Conservation (phyloP, 768 basidiomycete genomes). For the Mrakia hoshinonis region DNA sequence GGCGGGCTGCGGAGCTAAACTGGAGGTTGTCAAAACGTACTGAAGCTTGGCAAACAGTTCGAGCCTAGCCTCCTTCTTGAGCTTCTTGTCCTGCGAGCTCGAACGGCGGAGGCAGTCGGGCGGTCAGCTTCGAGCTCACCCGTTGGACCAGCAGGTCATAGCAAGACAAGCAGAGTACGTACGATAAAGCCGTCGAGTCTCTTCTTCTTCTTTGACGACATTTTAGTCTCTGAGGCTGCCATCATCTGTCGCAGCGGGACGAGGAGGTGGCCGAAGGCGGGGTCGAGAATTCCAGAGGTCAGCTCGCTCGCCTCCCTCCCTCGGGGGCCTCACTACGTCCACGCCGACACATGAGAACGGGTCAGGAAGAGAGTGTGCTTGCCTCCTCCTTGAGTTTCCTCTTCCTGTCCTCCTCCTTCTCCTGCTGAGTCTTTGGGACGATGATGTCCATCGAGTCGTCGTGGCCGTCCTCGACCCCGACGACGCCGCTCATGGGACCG, state of each 20-base stretch:
- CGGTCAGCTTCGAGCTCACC: not conserved
- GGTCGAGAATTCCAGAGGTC: constrained; percentile 1
- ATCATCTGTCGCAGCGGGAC: not conserved
- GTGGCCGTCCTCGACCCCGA: constrained; percentile 24
- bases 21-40: not conserved
- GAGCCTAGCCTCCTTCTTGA: constrained; percentile 78
- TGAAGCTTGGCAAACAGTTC: constrained; percentile 68
- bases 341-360: no score
- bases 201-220: constrained; percentile 77
- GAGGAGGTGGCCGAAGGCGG: not conserved
- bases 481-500: constrained; percentile 26
- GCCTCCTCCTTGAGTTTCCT: constrained; percentile 60
- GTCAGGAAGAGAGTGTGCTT: constrained; percentile 28
- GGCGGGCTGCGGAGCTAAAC: not conserved
- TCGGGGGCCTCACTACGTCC: not conserved
- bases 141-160: not conserved
- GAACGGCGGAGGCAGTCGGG: not conserved
- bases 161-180: constrained; percentile 35
- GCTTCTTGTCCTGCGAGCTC: constrained; percentile 65
- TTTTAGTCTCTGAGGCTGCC: constrained; percentile 49
- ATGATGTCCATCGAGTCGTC: constrained; percentile 58
- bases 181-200: constrained; percentile 88
- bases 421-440: constrained; percentile 52
- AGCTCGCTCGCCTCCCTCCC: not conserved
- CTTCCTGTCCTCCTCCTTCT: constrained; percentile 54